Evolutionary conservation across 2,329 filamentous ascomycete species (phyloP).

Genomic region (Phialophora verrucosa): DNA sequence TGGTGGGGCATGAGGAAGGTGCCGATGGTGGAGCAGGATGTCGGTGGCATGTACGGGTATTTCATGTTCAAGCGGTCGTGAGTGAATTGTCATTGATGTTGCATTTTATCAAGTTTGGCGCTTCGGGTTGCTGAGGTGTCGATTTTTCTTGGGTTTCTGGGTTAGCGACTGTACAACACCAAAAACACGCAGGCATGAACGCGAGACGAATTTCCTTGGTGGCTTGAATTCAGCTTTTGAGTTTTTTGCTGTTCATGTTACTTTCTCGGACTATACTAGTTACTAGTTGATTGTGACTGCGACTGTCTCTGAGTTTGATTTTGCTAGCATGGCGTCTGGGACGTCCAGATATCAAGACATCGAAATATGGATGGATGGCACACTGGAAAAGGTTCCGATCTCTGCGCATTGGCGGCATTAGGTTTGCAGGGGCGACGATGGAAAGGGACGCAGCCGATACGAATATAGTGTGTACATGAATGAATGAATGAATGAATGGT

Average conservation of each 20-base stretch:
- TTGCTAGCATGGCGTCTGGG: background rate
- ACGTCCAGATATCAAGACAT: too few species aligned
- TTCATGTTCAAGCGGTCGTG: constrained; percentile 62
- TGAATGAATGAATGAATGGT: too few species aligned
- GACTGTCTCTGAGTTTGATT: background rate
- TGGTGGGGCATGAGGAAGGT: constrained; percentile 83
- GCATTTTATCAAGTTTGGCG: background rate
- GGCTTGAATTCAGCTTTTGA: background rate
- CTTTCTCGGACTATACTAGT: background rate
- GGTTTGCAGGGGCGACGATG: too few species aligned
- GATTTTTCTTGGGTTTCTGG: background rate
- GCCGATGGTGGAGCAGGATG: constrained; percentile 61
- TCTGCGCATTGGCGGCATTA: too few species aligned
- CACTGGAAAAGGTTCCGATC: too few species aligned
- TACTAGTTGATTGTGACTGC: background rate
- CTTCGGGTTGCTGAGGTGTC: background rate
- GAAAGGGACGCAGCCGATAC: too few species aligned
- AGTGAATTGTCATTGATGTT: background rate
- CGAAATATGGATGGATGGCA: too few species aligned
- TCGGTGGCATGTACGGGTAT: constrained; percentile 64
- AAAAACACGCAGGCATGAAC: background rate
- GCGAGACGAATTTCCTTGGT: background rate
- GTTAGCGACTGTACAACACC: background rate
- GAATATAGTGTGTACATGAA: too few species aligned
- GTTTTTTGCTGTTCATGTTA: background rate